Evolutionary conservation across 371 early-diverging fungal genomes (phyloP).

Genomic region (Zopfochytrium polystomum): DNA sequence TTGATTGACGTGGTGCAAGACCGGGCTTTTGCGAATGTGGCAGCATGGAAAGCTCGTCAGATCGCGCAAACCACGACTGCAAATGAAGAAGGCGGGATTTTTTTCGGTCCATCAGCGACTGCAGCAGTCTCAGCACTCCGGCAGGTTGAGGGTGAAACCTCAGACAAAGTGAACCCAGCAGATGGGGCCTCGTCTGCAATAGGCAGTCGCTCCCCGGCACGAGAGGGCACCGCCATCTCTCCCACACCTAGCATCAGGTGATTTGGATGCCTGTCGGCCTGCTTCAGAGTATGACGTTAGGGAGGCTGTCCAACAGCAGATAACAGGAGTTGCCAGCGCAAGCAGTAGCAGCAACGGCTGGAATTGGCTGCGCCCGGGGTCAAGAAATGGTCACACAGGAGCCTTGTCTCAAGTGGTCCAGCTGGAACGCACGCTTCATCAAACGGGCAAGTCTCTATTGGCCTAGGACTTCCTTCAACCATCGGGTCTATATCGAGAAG

Average conservation of each 20-base stretch:
- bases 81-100: neutral
- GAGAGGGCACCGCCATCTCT: no score
- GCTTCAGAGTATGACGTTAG: neutral
- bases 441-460: neutral
- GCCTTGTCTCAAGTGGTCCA: neutral
- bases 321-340: no score
- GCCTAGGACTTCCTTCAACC: neutral
- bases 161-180: neutral
- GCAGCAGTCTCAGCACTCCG: neutral
- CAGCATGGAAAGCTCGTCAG: neutral
- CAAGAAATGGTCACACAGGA: neutral
- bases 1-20: conserved; percentile 23
- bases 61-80: neutral
- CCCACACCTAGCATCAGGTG: no score
- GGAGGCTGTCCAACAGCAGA: no score
- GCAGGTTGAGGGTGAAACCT: neutral
- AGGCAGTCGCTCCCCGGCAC: no score
- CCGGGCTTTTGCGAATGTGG: neutral
- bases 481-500: neutral
- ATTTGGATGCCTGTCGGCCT: neutral
- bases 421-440: neutral
- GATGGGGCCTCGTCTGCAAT: neutral
- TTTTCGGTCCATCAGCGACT: neutral
- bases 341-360: neutral
- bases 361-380: neutral